These are phyloP conservation scores for Pseudomonodictys pantanalensis DNA, from an alignment of 495 filamentous ascomycete genomes.

Conservation along the genomic window DNA sequence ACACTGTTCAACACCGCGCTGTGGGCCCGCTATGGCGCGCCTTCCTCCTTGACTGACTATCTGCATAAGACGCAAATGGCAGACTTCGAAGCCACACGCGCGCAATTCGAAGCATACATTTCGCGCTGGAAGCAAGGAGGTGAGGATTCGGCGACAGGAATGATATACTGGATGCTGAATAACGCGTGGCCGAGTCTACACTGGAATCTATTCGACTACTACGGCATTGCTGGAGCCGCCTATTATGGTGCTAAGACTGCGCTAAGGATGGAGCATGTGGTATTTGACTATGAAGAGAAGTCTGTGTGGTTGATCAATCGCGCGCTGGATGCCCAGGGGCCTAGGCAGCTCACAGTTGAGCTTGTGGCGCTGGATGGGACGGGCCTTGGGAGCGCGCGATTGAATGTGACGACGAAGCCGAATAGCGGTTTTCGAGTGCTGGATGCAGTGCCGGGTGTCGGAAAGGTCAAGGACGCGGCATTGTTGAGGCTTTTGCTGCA, in stretches of 20 bases:
- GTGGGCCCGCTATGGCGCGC: conserved; percentile 53
- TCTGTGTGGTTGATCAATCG: conserved; percentile 57
- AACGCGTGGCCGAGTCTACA: conserved; percentile 63
- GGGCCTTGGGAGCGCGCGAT: conserved; percentile 35
- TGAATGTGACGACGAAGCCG: conserved; percentile 26
- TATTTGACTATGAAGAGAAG: conserved; percentile 50
- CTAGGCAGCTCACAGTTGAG: conserved; percentile 49
- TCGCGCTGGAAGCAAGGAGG: conserved; percentile 50
- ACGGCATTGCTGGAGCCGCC: conserved; percentile 55
- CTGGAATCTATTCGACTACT: conserved; percentile 67
- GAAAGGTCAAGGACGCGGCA: conserved; percentile 41
- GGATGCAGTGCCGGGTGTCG: conserved; percentile 32
- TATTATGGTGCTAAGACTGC: conserved; percentile 61
- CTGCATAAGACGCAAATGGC: conserved; percentile 42
- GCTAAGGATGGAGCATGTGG: conserved; percentile 54
- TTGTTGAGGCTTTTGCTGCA: conserved; percentile 53
- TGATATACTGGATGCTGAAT: conserved; percentile 70
- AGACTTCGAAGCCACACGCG: conserved; percentile 62
- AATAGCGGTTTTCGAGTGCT: conserved; percentile 20
- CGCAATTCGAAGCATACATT: conserved; percentile 58
- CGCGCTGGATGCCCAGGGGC: conserved; percentile 43
- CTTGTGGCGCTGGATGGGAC: conserved; percentile 51
- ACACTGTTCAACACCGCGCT: conserved; percentile 54
- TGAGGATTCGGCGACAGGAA: conserved; percentile 54
- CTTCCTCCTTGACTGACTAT: conserved; percentile 55